Conservation (phyloP, 352 stramenopile species). For the Thraustochytrium striatum region DNA sequence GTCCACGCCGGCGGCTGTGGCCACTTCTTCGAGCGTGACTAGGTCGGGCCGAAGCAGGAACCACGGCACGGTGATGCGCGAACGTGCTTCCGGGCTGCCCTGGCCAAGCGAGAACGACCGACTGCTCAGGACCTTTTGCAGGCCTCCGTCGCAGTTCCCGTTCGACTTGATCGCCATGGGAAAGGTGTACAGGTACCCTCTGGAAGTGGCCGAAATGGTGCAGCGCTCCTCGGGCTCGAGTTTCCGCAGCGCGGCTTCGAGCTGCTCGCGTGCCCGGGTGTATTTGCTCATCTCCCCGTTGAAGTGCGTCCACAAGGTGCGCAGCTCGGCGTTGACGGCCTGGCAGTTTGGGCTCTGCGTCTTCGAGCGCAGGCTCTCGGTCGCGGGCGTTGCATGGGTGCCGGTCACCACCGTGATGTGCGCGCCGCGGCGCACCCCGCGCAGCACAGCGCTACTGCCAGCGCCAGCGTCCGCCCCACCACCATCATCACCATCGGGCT, state of each 20-base stretch:
- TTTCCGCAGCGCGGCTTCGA: background rate
- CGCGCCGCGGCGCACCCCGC: background rate
- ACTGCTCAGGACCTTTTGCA: background rate
- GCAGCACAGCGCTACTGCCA: background rate
- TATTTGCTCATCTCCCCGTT: background rate
- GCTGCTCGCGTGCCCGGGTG: background rate
- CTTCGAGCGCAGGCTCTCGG: background rate
- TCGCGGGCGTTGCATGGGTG: conserved; percentile 33
- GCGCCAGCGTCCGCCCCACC: no score
- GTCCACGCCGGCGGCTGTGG: background rate
- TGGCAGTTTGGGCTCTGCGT: conserved; percentile 7
- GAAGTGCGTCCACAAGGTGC: conserved; percentile 26
- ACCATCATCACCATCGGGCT: no score
- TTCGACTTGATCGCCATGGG: conserved; percentile 12
- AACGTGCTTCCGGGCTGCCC: background rate
- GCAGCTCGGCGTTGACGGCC: conserved; percentile 12
- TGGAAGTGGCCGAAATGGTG: conserved; percentile 13
- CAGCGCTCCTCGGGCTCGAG: background rate
- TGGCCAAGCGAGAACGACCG: conserved; percentile 10
- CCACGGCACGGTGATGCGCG: conserved; percentile 38
- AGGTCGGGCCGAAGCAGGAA: conserved; percentile 46
- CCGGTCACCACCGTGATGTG: conserved; percentile 19
- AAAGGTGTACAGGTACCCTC: conserved; percentile 41
- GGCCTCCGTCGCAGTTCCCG: background rate
- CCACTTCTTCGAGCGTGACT: conserved; percentile 31